Base-by-base conservation (phyloP, 345 rosid genomes). In the Pelargonium nanum region DNA sequence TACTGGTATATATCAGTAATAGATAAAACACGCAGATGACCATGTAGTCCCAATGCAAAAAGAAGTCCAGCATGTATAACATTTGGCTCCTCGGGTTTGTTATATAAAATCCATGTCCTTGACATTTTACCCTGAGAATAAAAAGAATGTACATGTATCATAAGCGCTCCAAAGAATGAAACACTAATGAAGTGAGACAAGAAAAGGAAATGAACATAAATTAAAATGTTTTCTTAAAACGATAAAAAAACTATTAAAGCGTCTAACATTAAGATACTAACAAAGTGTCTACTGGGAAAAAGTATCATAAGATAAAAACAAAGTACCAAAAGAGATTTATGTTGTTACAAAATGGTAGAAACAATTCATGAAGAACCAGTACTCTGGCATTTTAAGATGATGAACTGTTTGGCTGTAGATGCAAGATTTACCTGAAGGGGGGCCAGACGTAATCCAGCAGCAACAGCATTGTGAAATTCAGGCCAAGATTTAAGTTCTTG, bases 401-500 rank as follows among this genome's bases (percentile, higher is more conserved):
- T 9, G 15, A 6, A 12, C 48, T 9, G 48, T 6, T 40, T 40
- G 16, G 2, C 21, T 1, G 8, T 16, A 56, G n/a, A n/a, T 25
- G 19, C 17, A 19, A 64, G 34, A 53, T 63, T 69, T 63, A 92
- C 98, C 94, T 92, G 98, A 74, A 87, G 78, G 8, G 98, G 97
- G 20, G 97, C 86, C 79, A 92, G 81, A 68, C 89, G 80, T 62
- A 92, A 77, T 68, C 97, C 98, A 69, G 98, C 91, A 64, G 97
- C 98, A 74, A 89, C 97, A 72, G 97, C 96, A 78, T 92, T 92
- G 72, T 89, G 97, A 82, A 92, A 92, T 79, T 92, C 97, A n/a
- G 98, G 93, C 97, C 97, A 92, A 28, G 94, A 80, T 75, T 78
- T 89, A 63, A 92, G 86, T 77, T 92, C 98, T 82, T 89, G 97